A percentile compares a stretch with the other conserved stretches of the same genome.
phyloP scores from a whole-genome alignment of 1,284 basidiomycete species.

The Sanghuangporus sanghuang region DNA sequence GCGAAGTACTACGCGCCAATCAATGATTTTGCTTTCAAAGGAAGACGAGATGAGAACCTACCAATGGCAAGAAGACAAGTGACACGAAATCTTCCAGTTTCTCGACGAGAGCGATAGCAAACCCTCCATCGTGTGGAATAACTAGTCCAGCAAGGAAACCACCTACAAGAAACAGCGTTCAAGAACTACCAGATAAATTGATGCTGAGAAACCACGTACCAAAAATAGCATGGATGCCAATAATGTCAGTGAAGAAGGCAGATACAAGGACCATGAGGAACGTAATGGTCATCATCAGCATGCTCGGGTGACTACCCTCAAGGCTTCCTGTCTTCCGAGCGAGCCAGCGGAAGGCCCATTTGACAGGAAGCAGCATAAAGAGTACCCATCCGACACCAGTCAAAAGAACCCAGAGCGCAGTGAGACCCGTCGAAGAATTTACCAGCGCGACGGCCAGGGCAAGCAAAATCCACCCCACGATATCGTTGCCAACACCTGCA shows the following conservation, averaged over 20 bases:
- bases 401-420: conserved; percentile 60
- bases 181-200: not conserved
- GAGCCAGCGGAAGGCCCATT: conserved; percentile 62
- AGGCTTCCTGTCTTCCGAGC: conserved; percentile 69
- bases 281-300: conserved; percentile 74
- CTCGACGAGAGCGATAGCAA: conserved; percentile 70
- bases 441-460: conserved; percentile 62
- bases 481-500: conserved; percentile 70
- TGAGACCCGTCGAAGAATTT: conserved; percentile 48
- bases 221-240: conserved; percentile 70
- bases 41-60: conserved; percentile 30
- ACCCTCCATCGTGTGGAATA: conserved; percentile 85
- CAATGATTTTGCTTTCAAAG: not conserved
- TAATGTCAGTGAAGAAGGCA: conserved; percentile 87
- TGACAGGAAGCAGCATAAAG: conserved; percentile 61
- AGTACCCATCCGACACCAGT: conserved; percentile 51
- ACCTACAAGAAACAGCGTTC: conserved; percentile 33
- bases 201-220: conserved; percentile 31
- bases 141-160: conserved; percentile 87
- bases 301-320: conserved; percentile 67
- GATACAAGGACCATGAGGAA: conserved; percentile 73
- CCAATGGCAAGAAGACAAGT: conserved; percentile 78
- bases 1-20: conserved; percentile 62
- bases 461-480: conserved; percentile 45
- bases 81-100: conserved; percentile 76